Evolutionary conservation across 352 stramenopile genomes (phyloP), one percentile per base, ranked within the genome.

Genomic region (Globisporangium viniferum): DNA sequence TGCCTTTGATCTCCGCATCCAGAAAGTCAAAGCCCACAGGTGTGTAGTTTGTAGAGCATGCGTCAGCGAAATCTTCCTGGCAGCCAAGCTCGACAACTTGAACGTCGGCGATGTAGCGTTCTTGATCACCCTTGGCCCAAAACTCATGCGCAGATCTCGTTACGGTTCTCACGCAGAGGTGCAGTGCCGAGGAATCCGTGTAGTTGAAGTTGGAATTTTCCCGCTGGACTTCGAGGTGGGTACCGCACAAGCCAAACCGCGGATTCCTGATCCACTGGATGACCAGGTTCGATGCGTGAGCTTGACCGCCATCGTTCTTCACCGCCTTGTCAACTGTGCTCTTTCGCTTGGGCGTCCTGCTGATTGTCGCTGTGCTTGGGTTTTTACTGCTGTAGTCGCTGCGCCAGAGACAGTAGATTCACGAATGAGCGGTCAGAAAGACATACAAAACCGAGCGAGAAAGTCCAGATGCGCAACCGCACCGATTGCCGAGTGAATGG

Each of bases 161-260:
- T 4, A 54, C 46, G 7, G 46, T 54, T 14, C 46, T 22, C 6
- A 54, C 46, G 5, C 46, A 54, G 8, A 54, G 46, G 10, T 56
- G 49, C 22, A 56, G 12, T 14, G 51, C 51, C 36, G 51, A 24
- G 14, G 31, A 58, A 24, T 18, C 12, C 6, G 51, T 58, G 51
- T 36, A 14, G 51, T 58, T 58, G 22, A 35, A 58, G 51, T 58
- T 58, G 51, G 22, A 58, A 24, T 58, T 58, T 33, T 58, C 51
- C 51, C 51, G 36, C 24, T 58, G 51, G 22, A 58, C 51, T 35
- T 58, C 36, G 22, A 58, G 51, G 51, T 58, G 24, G 10, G 51
- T 36, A 35, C n/a, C 49, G 49, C 49, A 58, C 51, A 58, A 35
- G 6, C 51, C 51, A 31, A 58, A 58, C 22, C 51, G 51, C 24